Conservation (phyloP, 2,329 filamentous ascomycete genomes). For the Aspergillus persii region DNA sequence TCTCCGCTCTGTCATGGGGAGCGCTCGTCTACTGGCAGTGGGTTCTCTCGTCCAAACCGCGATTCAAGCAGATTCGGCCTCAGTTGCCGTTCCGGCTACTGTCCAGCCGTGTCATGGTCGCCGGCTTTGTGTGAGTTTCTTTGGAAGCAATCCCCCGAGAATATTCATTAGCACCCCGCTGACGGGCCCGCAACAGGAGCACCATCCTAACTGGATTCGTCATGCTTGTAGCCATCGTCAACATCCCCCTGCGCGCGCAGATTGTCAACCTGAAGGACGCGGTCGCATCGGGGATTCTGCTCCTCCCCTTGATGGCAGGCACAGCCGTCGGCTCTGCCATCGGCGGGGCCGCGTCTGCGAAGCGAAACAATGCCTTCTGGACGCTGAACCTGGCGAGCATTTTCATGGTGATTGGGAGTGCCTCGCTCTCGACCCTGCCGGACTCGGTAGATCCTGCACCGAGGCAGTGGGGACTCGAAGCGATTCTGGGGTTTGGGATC, state of each 20-base stretch:
- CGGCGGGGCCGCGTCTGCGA: conserved; percentile 3
- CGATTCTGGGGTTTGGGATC: conserved; percentile 3
- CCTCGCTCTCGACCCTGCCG: conserved; percentile 4
- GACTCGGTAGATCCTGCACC: conserved; percentile 4
- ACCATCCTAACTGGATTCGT: no score
- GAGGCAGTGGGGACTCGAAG: conserved; percentile 2
- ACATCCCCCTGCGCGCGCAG: conserved; percentile 1
- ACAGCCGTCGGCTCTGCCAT: neutral
- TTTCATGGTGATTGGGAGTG: conserved; percentile 7
- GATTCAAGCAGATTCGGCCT: no score
- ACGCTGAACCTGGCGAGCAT: conserved; percentile 9
- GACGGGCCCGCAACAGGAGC: no score
- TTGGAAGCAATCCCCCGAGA: no score
- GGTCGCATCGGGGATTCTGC: neutral
- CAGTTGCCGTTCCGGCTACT: no score
- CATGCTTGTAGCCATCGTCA: no score
- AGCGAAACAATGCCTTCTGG: conserved; percentile 7
- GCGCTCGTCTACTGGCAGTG: no score
- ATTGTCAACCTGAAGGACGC: conserved; percentile 5
- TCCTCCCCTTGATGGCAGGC: neutral
- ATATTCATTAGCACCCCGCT: no score
- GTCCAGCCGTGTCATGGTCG: no score
- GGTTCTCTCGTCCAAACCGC: no score
- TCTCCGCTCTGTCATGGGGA: no score
- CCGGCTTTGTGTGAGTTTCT: no score